Conservation (phyloP, 208 protist genomes). For the Leishmania gerbilli region DNA sequence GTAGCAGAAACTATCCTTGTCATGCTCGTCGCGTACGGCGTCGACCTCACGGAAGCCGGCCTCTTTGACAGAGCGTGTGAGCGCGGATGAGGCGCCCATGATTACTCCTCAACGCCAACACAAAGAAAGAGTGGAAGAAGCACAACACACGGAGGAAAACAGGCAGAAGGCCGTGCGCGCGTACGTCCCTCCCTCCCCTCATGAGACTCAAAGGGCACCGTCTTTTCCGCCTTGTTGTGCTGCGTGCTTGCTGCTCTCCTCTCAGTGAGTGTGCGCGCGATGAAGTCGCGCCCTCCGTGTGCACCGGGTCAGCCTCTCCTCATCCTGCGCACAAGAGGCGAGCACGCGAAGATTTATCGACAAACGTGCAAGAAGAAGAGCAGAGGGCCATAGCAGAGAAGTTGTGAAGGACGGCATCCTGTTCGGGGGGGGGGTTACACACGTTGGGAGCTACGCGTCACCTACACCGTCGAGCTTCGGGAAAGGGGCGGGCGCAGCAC, state of each 20-base stretch:
- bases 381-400: background rate
- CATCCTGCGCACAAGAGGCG: background rate
- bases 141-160: background rate
- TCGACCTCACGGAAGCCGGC: background rate
- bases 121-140: background rate
- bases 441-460: background rate
- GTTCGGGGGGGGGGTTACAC: no score
- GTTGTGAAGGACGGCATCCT: background rate
- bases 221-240: background rate
- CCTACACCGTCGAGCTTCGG: background rate
- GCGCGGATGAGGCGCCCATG: background rate
- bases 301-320: background rate
- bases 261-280: background rate
- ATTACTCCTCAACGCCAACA: background rate
- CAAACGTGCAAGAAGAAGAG: background rate
- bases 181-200: background rate
- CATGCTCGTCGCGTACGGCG: background rate
- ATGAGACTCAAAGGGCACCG: background rate
- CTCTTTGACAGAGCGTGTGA: background rate
- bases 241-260: background rate
- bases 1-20: constrained; percentile 50
- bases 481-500: background rate
- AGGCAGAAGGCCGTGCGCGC: background rate
- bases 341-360: background rate
- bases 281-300: background rate